Percentiles rank a stretch among this genome's conserved stretches.
Conservation (phyloP, 371 early-diverging fungal species). For the Amoeboaphelidium protococcarum region DNA sequence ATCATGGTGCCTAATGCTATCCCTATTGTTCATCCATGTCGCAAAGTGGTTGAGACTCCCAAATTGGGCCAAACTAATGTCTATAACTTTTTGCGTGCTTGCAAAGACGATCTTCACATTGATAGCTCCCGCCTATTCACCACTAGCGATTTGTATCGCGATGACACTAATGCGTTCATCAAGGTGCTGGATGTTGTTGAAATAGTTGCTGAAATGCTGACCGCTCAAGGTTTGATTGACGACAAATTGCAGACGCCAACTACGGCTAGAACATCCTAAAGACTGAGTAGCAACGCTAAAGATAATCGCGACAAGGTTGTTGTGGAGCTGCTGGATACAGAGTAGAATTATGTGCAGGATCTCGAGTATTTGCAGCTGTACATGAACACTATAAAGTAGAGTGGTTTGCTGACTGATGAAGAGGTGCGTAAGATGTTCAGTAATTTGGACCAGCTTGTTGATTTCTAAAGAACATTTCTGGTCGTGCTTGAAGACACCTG, state of each 20-base stretch:
- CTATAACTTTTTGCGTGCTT: neutral
- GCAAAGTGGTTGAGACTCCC: neutral
- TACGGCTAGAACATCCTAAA: neutral
- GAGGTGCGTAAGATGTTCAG: neutral
- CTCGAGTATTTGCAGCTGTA: neutral
- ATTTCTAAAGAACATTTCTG: neutral
- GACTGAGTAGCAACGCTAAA: neutral
- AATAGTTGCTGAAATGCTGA: neutral
- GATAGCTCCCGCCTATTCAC: neutral
- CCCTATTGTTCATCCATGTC: neutral
- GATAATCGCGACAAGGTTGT: neutral
- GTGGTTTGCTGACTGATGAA: neutral
- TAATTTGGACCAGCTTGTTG: neutral
- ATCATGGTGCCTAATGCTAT: neutral
- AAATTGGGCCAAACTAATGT: neutral
- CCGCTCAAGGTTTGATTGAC: neutral
- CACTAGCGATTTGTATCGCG: neutral
- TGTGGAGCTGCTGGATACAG: neutral
- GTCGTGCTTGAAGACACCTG: neutral
- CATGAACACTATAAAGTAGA: neutral
- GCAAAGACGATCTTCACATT: neutral
- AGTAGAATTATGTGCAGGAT: neutral
- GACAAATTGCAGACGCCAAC: neutral
- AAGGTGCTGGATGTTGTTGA: neutral
- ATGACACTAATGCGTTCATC: neutral